Evolutionary conservation across 148 eudicot genomes (phyloP).

Genomic region (Chenopodium suecicum): DNA sequence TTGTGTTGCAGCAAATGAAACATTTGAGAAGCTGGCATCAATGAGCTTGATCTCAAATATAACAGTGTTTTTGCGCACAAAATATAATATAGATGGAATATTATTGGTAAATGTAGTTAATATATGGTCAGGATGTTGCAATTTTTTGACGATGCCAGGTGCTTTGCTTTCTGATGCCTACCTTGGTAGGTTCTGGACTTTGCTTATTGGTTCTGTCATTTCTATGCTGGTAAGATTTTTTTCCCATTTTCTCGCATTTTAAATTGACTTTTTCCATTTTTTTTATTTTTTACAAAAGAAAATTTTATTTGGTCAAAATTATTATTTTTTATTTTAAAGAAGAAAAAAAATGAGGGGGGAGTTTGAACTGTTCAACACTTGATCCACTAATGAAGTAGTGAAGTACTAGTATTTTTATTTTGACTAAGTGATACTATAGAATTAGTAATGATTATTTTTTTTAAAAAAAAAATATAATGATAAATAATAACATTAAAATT

Average conservation of each 20-base stretch:
- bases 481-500: too few species aligned
- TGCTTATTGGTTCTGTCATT: conserved; percentile 57
- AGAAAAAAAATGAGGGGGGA: background rate
- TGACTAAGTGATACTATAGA: background rate
- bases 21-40: conserved; percentile 77
- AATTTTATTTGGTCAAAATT: too few species aligned
- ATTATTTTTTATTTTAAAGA: too few species aligned
- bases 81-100: conserved; percentile 48
- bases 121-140: conserved; percentile 59
- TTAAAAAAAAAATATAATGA: too few species aligned
- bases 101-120: conserved; percentile 40
- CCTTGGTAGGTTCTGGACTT: conserved; percentile 57
- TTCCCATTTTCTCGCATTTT: background rate
- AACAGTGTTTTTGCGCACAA: conserved; percentile 41
- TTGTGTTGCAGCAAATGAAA: conserved; percentile 48
- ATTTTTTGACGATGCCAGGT: conserved; percentile 49
- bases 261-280: background rate
- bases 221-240: conserved; percentile 50
- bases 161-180: conserved; percentile 67
- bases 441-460: too few species aligned
- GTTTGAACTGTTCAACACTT: conserved; percentile 2
- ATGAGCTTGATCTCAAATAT: conserved; percentile 58
- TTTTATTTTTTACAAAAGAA: too few species aligned
- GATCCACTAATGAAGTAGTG: conserved; percentile 2
- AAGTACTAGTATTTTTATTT: background rate